phyloP scores from a whole-genome alignment of 2,329 filamentous ascomycete genomes.

The Talaromyces albobiverticillius region DNA sequence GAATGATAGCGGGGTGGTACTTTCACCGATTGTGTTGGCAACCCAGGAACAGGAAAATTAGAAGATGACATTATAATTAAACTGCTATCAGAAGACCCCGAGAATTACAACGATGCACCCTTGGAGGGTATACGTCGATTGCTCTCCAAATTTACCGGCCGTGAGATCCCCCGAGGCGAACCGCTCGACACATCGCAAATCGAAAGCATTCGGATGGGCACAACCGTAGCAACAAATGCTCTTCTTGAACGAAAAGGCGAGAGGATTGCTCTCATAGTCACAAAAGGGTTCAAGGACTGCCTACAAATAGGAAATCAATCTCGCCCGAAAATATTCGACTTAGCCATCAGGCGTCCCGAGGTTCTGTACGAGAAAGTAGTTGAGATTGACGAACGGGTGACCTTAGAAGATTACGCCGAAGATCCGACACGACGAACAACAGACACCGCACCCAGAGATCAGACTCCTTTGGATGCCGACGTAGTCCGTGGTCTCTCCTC shows the following conservation, averaged over 20 bases:
- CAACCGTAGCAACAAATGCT: constrained; percentile 90
- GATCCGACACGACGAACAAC: constrained; percentile 67
- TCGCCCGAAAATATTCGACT: constrained; percentile 83
- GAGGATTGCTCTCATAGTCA: constrained; percentile 81
- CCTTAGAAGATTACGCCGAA: constrained; percentile 87
- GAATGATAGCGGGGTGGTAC: constrained; percentile 17
- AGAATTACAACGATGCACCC: constrained; percentile 87
- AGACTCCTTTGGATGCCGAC: constrained; percentile 46
- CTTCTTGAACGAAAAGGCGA: constrained; percentile 87
- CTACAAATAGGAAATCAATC: constrained; percentile 88
- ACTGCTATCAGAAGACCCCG: constrained; percentile 83
- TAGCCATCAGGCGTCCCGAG: constrained; percentile 82
- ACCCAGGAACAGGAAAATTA: constrained; percentile 62
- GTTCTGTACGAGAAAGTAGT: constrained; percentile 80
- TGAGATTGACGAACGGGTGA: constrained; percentile 89
- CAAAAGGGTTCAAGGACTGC: constrained; percentile 83
- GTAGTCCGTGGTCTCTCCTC: constrained; percentile 70
- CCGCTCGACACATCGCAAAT: constrained; percentile 78
- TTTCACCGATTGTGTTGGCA: constrained; percentile 19
- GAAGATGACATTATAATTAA: constrained; percentile 79
- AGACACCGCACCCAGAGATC: constrained; percentile 35
- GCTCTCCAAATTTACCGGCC: constrained; percentile 70
- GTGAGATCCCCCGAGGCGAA: constrained; percentile 75
- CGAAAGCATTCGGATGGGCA: constrained; percentile 92
- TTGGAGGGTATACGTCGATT: constrained; percentile 87